Percentiles rank a stretch among this genome's conserved stretches.
phyloP scores from a whole-genome alignment of 176 grass and related monocot genomes.

The Aegilops longissima region DNA sequence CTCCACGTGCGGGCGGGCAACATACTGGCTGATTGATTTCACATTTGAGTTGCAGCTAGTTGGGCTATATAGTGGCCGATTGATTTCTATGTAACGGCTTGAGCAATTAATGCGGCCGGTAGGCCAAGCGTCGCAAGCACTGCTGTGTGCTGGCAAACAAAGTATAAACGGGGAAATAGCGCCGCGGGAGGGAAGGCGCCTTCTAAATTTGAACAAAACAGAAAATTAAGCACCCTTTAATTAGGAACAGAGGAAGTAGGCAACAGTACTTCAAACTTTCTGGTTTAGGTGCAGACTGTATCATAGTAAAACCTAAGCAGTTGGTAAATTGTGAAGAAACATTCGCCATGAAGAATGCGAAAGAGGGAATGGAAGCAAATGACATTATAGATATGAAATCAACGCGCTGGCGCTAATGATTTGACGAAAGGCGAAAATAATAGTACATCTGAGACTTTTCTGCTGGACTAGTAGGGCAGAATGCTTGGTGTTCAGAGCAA shows the following conservation, averaged over 20 bases:
- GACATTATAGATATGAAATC: background rate
- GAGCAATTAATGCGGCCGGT: background rate
- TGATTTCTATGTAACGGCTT: background rate
- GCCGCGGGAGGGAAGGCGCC: background rate
- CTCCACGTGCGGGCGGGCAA: background rate
- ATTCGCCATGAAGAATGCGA: background rate
- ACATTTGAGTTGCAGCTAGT: background rate
- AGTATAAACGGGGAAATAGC: background rate
- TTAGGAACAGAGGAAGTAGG: background rate
- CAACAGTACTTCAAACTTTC: background rate
- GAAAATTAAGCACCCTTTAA: background rate
- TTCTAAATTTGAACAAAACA: background rate
- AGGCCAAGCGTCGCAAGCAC: background rate
- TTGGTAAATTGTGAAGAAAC: background rate
- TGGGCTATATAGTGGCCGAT: background rate
- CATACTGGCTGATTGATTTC: background rate
- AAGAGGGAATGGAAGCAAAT: background rate
- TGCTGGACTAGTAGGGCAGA: background rate
- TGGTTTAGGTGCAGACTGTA: background rate
- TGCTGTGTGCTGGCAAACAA: background rate
- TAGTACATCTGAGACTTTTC: background rate
- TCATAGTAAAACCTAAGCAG: background rate
- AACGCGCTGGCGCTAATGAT: background rate
- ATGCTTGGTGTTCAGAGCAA: background rate
- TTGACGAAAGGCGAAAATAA: background rate